Base-by-base conservation (phyloP, 371 early-diverging fungal species). In the Choanephora cucurbitarum region DNA sequence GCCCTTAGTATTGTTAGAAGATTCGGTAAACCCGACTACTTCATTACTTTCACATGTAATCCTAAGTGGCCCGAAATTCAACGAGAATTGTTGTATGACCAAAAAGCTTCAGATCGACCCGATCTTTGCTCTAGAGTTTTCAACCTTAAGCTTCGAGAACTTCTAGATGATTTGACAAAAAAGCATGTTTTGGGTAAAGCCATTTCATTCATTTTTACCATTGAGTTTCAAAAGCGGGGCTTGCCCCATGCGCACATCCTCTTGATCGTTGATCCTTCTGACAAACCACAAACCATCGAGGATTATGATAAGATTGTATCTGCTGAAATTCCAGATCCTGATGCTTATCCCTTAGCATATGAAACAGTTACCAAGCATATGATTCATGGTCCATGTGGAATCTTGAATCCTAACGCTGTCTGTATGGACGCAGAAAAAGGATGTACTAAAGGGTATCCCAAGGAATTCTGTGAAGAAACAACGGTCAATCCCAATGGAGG, bases 21-120 rank as follows among this genome's bases (percentile, higher is more conserved):
- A 0, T 62, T 58, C 45, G 67, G 72, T 0, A 7, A 70, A 43
- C 68, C 69, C 0, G 72, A 72, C 39, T 49, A 56, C 0, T 69
- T 77, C 31, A 60, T 73, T 7, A 72, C 72, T 5, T 61, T 77
- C n/a, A 77, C 64, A 0, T 71, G 72, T 33, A 71, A 73, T 34
- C 68, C 73, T 0, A 33, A 14, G 10, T 73, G 73, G 70, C 63
- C 52, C 3, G 67, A 70, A 21, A 67, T 72, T 9, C 14, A 17
- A 15, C 31, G 49, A 7, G 57, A 62, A 11, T 56, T 74, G 0
- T 5, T 50, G 0, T 18, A 32, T 34, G 57, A 53, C 0, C 54
- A 60, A 49, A 33, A n/a, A 0, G 49, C 66, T 1, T 5, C 45
- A 15, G 69, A 69, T 39, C 8, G 61, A 11, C 63, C 60, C 7